phyloP scores from a whole-genome alignment of 768 basidiomycete species.

The Rhizopogon vinicolor region DNA sequence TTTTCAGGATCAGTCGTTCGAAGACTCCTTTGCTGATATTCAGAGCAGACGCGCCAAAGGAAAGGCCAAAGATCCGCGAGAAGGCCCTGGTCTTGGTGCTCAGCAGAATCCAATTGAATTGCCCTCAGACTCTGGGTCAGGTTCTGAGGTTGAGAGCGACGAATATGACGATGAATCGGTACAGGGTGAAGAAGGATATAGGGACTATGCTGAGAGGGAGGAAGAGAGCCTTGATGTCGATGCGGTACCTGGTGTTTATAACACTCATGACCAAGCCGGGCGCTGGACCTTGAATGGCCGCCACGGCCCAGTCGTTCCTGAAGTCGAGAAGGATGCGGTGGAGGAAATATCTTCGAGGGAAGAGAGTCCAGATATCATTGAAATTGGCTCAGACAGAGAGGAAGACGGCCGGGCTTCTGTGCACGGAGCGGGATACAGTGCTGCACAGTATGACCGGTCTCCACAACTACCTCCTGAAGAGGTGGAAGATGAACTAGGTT shows the following conservation, averaged over 20 bases:
- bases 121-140: constrained; percentile 33
- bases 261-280: background rate
- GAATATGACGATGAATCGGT: constrained; percentile 10
- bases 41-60: constrained; percentile 50
- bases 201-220: constrained; percentile 20
- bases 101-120: constrained; percentile 43
- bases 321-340: constrained; percentile 11
- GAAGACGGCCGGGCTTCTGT: constrained; percentile 6
- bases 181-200: constrained; percentile 8
- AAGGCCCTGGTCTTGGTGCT: constrained; percentile 50
- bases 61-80: constrained; percentile 57
- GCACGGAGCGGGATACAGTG: constrained; percentile 13
- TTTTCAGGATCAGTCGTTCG: constrained; percentile 25
- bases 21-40: constrained; percentile 55
- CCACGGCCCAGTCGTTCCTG: constrained; percentile 5
- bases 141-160: constrained; percentile 17
- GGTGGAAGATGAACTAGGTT: background rate
- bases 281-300: background rate
- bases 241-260: constrained; percentile 11
- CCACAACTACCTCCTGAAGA: background rate
- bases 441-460: constrained; percentile 10
- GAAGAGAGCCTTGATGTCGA: constrained; percentile 15
- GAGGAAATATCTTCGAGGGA: constrained; percentile 4
- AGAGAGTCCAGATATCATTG: constrained; percentile 14
- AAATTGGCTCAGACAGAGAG: constrained; percentile 24